These are phyloP conservation scores for Komagataella mondaviorum DNA, from an alignment of 805 yeast species.

Conservation along the genomic window DNA sequence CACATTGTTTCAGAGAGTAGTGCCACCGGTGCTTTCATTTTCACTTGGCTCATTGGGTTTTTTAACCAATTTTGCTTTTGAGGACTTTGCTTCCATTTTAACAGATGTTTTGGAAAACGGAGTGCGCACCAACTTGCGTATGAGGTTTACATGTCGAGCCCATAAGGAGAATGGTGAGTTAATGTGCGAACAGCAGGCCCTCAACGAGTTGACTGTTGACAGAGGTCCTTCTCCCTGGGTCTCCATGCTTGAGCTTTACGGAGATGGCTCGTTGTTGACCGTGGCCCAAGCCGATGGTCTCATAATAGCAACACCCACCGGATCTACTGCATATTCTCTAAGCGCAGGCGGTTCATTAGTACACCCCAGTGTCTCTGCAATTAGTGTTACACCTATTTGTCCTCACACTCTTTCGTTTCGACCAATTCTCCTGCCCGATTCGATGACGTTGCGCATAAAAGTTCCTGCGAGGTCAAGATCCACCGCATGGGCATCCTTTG, in stretches of 20 bases:
- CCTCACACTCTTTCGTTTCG: slow-evolving; percentile 91
- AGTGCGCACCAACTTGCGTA: slow-evolving; percentile 64
- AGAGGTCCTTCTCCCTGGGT: slow-evolving; percentile 92
- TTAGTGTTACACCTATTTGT: slow-evolving; percentile 89
- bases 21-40: slow-evolving; percentile 87
- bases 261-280: slow-evolving; percentile 74
- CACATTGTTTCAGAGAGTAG: slow-evolving; percentile 68
- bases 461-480: slow-evolving; percentile 71
- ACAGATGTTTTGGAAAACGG: slow-evolving; percentile 51
- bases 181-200: slow-evolving; percentile 57
- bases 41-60: slow-evolving; percentile 89
- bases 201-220: slow-evolving; percentile 84
- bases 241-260: slow-evolving; percentile 79
- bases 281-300: slow-evolving; percentile 92
- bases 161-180: slow-evolving; percentile 38
- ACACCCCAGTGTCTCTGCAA: slow-evolving; percentile 88
- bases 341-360: slow-evolving; percentile 94
- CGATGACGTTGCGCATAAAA: slow-evolving; percentile 72
- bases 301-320: slow-evolving; percentile 89
- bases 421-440: slow-evolving; percentile 85
- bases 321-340: slow-evolving; percentile 90
- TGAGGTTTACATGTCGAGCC: slow-evolving; percentile 80
- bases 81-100: slow-evolving; percentile 49
- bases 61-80: slow-evolving; percentile 74
- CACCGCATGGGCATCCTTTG: slow-evolving; percentile 95